These are phyloP conservation scores for Candida methanosorbosa DNA, from an alignment of 805 yeast species.

Conservation along the genomic window DNA sequence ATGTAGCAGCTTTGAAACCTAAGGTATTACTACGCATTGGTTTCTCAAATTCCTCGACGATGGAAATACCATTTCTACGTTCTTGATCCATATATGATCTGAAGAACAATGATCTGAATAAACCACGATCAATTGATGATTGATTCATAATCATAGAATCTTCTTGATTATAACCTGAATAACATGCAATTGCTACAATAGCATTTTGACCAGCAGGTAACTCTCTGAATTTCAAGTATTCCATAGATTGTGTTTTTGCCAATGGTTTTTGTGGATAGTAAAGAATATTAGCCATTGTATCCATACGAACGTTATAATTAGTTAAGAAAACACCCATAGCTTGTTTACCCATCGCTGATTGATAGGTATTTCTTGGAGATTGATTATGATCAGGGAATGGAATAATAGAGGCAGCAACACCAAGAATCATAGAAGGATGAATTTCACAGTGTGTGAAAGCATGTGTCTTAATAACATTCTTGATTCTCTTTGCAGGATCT, in stretches of 20 bases:
- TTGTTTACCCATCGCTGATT: constrained; percentile 99
- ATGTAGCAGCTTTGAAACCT: constrained; percentile 95
- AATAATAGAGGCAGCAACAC: constrained; percentile 97
- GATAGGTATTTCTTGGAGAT: constrained; percentile 98
- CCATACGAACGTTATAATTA: constrained; percentile 95
- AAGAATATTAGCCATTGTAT: constrained; percentile 96
- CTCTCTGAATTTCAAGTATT: constrained; percentile 92
- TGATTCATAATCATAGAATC: constrained; percentile 99
- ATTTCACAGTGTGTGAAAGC: constrained; percentile 98
- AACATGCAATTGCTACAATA: constrained; percentile 95
- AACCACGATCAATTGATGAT: constrained; percentile 92
- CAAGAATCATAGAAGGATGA: constrained; percentile 97
- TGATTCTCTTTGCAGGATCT: constrained; percentile 83
- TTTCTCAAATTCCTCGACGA: constrained; percentile 91
- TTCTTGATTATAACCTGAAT: constrained; percentile 98
- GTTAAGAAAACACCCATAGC: constrained; percentile 99
- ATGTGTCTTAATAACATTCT: constrained; percentile 41
- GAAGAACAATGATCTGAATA: constrained; percentile 92
- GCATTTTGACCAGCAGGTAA: constrained; percentile 99
- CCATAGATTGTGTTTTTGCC: constrained; percentile 98
- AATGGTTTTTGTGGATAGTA: constrained; percentile 97
- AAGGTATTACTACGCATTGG: constrained; percentile 93
- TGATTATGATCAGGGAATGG: constrained; percentile 99
- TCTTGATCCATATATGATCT: constrained; percentile 98
- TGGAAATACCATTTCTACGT: constrained; percentile 96